phyloP scores from a whole-genome alignment of 768 basidiomycete genomes.

The Termitomyces sp. region DNA sequence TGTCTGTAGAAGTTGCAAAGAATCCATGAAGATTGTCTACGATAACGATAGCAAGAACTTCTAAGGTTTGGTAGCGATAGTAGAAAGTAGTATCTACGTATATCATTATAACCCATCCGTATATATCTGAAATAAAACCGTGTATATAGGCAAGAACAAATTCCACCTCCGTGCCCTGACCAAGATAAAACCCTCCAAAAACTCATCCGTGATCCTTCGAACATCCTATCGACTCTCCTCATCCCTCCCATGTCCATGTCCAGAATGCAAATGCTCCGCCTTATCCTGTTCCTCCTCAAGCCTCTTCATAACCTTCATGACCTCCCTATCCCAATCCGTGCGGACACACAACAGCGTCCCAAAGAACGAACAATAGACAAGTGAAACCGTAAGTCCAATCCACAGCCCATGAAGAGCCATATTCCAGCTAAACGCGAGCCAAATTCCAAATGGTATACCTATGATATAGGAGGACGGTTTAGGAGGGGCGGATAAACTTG shows the following conservation, averaged over 20 bases:
- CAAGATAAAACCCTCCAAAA: background rate
- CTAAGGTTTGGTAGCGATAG: background rate
- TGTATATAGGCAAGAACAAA: background rate
- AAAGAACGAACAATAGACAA: conserved; percentile 54
- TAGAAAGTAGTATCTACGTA: background rate
- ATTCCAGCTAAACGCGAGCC: conserved; percentile 62
- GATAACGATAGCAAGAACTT: background rate
- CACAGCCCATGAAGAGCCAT: conserved; percentile 76
- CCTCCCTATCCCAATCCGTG: conserved; percentile 72
- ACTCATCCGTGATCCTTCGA: background rate
- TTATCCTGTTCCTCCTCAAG: conserved; percentile 47
- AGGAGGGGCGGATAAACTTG: background rate
- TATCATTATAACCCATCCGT: background rate
- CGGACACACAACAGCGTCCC: conserved; percentile 55
- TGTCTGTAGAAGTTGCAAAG: background rate
- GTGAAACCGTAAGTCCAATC: conserved; percentile 74
- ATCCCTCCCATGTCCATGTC: conserved; percentile 4
- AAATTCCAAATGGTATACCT: conserved; percentile 85
- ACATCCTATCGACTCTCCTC: background rate
- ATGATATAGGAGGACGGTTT: conserved; percentile 1
- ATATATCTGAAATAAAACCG: no score
- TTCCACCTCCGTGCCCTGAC: background rate
- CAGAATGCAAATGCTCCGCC: background rate
- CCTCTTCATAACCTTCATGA: conserved; percentile 55
- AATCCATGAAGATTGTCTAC: background rate